Evolutionary conservation across 306 rosid genomes (phyloP).

Genomic region (Acmispon strigosus): DNA sequence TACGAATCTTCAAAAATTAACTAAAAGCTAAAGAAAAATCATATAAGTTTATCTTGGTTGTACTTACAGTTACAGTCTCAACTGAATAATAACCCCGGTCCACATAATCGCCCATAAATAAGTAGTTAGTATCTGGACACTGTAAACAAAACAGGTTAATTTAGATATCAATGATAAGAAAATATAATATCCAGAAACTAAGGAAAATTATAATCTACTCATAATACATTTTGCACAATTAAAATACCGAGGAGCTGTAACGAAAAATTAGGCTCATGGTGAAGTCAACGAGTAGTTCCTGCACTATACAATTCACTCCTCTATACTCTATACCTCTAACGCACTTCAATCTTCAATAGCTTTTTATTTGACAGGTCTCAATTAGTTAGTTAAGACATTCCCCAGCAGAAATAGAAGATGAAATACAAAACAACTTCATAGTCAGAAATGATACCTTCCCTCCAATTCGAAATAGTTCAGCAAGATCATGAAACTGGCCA

Average conservation of each 20-base stretch:
- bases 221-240: conserved; percentile 2
- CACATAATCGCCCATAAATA: conserved; percentile 99
- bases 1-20: background rate
- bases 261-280: conserved; percentile 14
- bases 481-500: conserved; percentile 99
- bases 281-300: conserved; percentile 24
- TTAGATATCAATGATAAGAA: conserved; percentile 8
- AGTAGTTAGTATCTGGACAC: conserved; percentile 98
- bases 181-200: conserved; percentile 4
- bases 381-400: conserved; percentile 38
- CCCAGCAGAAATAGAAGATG: conserved; percentile 32
- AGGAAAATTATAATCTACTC: background rate
- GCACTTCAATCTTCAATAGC: conserved; percentile 35
- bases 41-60: background rate
- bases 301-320: conserved; percentile 10
- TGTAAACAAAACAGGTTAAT: conserved; percentile 33
- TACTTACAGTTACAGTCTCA: conserved; percentile 93
- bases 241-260: background rate
- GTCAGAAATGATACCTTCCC: conserved; percentile 79
- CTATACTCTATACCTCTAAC: conserved; percentile 22
- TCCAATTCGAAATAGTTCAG: conserved; percentile 97
- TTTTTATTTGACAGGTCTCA: conserved; percentile 35
- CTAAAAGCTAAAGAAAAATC: background rate
- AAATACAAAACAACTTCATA: conserved; percentile 27
- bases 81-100: conserved; percentile 99